phyloP scores from a whole-genome alignment of 75 land plant genomes.

The Picea sitchensis region DNA sequence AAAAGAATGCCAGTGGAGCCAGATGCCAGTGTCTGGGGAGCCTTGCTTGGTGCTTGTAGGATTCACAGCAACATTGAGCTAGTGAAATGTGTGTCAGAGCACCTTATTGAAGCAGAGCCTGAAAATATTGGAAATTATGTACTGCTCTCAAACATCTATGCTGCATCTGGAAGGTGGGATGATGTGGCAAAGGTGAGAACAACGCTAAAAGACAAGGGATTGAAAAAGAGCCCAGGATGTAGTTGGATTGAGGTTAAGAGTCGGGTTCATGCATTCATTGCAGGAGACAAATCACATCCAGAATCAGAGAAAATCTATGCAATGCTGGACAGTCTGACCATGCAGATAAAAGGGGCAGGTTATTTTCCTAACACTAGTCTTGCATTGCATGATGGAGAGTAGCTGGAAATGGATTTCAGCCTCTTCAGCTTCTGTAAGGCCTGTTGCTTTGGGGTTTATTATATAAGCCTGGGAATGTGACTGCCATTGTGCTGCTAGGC shows the following conservation, averaged over 20 bases:
- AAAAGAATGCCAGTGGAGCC: slow-evolving; percentile 45
- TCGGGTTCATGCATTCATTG: slow-evolving; percentile 20
- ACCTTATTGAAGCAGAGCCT: slow-evolving; percentile 22
- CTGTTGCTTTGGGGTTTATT: not conserved
- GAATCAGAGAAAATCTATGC: not conserved
- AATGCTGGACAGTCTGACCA: not conserved
- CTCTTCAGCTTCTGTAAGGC: not conserved
- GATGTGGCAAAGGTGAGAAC: slow-evolving; percentile 4
- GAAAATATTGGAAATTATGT: slow-evolving; percentile 2
- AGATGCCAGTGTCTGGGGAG: slow-evolving; percentile 59
- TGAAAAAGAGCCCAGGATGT: not conserved
- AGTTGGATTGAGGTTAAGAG: slow-evolving; percentile 3
- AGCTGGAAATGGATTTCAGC: not conserved
- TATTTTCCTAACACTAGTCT: not conserved
- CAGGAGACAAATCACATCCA: slow-evolving; percentile 34
- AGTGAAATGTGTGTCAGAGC: slow-evolving; percentile 35
- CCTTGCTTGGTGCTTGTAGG: slow-evolving; percentile 41
- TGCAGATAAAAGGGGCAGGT: not conserved
- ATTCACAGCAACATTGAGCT: slow-evolving; percentile 45
- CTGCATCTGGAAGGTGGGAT: slow-evolving; percentile 6
- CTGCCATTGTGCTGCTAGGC: too few species aligned
- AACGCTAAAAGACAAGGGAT: not conserved
- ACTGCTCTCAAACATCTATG: slow-evolving; percentile 7
- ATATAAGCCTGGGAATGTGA: too few species aligned
- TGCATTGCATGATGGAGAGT: not conserved